phyloP scores from a whole-genome alignment of 2,329 filamentous ascomycete genomes.

The Fusarium clavum region DNA sequence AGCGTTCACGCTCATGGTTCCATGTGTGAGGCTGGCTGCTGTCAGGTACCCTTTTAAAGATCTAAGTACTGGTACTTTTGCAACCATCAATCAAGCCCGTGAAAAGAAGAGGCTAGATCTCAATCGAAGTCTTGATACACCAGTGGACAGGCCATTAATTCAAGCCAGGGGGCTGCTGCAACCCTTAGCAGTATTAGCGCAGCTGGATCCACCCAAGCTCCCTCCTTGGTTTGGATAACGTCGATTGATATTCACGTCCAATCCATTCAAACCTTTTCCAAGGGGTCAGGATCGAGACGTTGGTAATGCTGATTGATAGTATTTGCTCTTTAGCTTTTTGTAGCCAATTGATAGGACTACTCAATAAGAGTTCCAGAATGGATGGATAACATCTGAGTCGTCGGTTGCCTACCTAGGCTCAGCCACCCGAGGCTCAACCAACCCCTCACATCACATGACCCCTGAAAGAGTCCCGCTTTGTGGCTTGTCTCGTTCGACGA shows the following conservation, averaged over 20 bases:
- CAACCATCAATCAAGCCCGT: not conserved
- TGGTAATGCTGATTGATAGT: not conserved
- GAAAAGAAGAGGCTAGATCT: slow-evolving; percentile 20
- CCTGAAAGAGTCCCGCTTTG: slow-evolving; percentile 30
- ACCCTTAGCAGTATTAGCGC: slow-evolving; percentile 28
- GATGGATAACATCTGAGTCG: not conserved
- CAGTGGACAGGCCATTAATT: slow-evolving; percentile 30
- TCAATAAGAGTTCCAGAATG: not conserved
- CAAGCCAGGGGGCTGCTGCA: slow-evolving; percentile 33
- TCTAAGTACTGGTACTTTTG: slow-evolving; percentile 39
- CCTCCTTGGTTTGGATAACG: slow-evolving; percentile 34
- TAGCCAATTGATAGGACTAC: not conserved
- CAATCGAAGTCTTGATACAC: slow-evolving; percentile 38
- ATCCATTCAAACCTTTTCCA: not conserved
- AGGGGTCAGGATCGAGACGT: not conserved
- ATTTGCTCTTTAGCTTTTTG: not conserved
- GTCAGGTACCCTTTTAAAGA: slow-evolving; percentile 20
- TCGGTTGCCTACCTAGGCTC: not conserved
- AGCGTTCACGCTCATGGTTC: slow-evolving; percentile 14
- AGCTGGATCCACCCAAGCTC: slow-evolving; percentile 45
- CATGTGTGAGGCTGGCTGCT: slow-evolving; percentile 20
- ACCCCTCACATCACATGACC: slow-evolving; percentile 43
- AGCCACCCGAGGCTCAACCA: slow-evolving; percentile 34
- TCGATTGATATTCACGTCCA: slow-evolving; percentile 14
- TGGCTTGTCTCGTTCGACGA: slow-evolving; percentile 41